Evolutionary conservation across 1,284 basidiomycete genomes (phyloP), one percentile per base, ranked within the genome.

Genomic region (Sphagnurus paluster): DNA sequence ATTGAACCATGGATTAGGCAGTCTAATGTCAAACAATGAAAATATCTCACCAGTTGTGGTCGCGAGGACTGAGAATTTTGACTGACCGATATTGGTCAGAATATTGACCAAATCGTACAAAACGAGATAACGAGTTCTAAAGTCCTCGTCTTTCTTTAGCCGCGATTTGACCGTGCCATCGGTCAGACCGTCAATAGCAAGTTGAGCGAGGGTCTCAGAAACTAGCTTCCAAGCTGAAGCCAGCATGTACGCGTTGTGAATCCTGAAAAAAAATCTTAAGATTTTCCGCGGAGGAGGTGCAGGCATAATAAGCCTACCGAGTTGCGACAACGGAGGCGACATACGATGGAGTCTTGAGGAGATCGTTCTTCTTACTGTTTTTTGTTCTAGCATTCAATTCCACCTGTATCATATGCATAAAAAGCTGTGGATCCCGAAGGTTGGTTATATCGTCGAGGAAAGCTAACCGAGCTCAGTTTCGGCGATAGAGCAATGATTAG

Each of bases 211-310:
- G 24, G 69, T 71, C 44, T 82, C 73, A 13, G 74, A 66, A 13
- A 86, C 76, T 42, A 89, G 69, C 51, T 74, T 82, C 88, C 88
- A 90, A 3, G 79, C 83, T 9, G 86, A 80, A 17, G 87, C 83
- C 38, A 90, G 71, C 76, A 85, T 79, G 63, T 87, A 88, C 4
- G 79, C 64, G 60, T 90, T 90, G 62, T 90, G 87, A 42, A 90
- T 74, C 62, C 86, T 89, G 43, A 28, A 42, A 28, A 36, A n/a
- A n/a, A n/a, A n/a, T n/a, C n/a, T n/a, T n/a, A n/a, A n/a, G n/a
- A n/a, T n/a, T n/a, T n/a, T n/a, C n/a, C n/a, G n/a, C n/a, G n/a
- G n/a, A n/a, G n/a, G n/a, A n/a, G n/a, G n/a, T n/a, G n/a, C n/a
- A n/a, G n/a, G n/a, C n/a, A n/a, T n/a, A n/a, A n/a, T n/a, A n/a